Conservation (phyloP, 2,329 filamentous ascomycete genomes). For the Scedosporium aurantiacum region DNA sequence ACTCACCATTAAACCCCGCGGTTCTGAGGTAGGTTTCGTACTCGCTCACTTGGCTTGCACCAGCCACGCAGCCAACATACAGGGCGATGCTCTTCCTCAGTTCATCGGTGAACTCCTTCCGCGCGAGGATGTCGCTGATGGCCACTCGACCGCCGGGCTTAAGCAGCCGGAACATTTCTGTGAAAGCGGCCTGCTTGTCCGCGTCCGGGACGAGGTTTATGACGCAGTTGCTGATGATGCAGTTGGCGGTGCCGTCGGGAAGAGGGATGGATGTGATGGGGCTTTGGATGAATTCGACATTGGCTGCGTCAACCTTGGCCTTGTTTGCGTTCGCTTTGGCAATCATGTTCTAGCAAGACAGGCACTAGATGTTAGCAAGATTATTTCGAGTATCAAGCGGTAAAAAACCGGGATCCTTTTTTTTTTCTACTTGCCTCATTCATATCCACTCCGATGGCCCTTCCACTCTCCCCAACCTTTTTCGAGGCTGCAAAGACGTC, state of each 20-base stretch:
- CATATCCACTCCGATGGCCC: constrained; percentile 48
- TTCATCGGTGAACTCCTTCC: constrained; percentile 33
- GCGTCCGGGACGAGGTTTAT: constrained; percentile 43
- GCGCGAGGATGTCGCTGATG: constrained; percentile 47
- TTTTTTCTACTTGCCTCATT: constrained; percentile 30
- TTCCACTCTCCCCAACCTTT: constrained; percentile 35
- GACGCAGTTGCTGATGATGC: constrained; percentile 54
- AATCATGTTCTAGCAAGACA: constrained; percentile 38
- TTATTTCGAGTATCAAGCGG: neutral
- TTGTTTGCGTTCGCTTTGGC: constrained; percentile 34
- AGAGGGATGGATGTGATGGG: constrained; percentile 40
- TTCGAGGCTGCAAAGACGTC: constrained; percentile 43
- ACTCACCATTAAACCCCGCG: constrained; percentile 38
- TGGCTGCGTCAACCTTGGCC: constrained; percentile 23
- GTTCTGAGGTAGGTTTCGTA: constrained; percentile 40
- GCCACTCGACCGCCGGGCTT: constrained; percentile 47
- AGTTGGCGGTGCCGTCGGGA: constrained; percentile 30
- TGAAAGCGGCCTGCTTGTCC: constrained; percentile 43
- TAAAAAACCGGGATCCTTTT: neutral
- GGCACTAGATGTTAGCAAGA: neutral
- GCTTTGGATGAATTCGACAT: constrained; percentile 39
- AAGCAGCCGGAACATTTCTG: constrained; percentile 46
- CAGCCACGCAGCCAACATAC: constrained; percentile 50
- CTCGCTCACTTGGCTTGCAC: constrained; percentile 38
- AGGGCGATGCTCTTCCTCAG: constrained; percentile 37